Percentiles rank a stretch among this genome's conserved stretches.
Evolutionary conservation across 2,329 filamentous ascomycete species (phyloP).

Genomic region (Aspergillus sp.): DNA sequence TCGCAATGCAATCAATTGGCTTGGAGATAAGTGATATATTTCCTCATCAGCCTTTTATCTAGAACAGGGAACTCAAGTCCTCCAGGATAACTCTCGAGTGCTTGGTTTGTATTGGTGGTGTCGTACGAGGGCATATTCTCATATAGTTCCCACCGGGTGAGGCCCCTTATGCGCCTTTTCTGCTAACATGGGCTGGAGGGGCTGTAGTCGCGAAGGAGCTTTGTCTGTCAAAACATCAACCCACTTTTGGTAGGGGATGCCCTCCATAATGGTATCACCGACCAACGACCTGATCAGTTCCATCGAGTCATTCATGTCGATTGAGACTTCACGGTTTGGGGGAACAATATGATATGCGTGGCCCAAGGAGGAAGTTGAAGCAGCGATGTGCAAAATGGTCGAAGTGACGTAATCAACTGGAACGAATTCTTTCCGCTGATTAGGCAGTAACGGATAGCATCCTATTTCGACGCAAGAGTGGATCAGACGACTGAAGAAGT

Average conservation of each 20-base stretch:
- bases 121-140: conserved; percentile 21
- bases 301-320: conserved; percentile 11
- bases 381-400: conserved; percentile 16
- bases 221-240: conserved; percentile 4
- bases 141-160: conserved; percentile 21
- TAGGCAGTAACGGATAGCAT: conserved; percentile 16
- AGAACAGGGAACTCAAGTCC: neutral
- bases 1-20: neutral
- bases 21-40: neutral
- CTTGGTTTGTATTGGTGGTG: conserved; percentile 6
- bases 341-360: conserved; percentile 16
- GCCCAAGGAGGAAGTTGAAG: conserved; percentile 4
- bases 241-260: conserved; percentile 13
- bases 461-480: conserved; percentile 75
- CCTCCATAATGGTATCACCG: neutral
- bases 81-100: neutral
- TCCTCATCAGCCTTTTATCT: neutral
- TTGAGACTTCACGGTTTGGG: conserved; percentile 5
- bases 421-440: conserved; percentile 22
- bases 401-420: conserved; percentile 20
- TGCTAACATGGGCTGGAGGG: conserved; percentile 18
- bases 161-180: conserved; percentile 14
- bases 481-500: conserved; percentile 75
- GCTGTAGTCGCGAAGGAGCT: conserved; percentile 5
- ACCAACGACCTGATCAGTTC: conserved; percentile 3